Evolutionary conservation across 306 rosid species (phyloP), one percentile per base, ranked within the genome.

Genomic region (Cyclanthera cordifolia): DNA sequence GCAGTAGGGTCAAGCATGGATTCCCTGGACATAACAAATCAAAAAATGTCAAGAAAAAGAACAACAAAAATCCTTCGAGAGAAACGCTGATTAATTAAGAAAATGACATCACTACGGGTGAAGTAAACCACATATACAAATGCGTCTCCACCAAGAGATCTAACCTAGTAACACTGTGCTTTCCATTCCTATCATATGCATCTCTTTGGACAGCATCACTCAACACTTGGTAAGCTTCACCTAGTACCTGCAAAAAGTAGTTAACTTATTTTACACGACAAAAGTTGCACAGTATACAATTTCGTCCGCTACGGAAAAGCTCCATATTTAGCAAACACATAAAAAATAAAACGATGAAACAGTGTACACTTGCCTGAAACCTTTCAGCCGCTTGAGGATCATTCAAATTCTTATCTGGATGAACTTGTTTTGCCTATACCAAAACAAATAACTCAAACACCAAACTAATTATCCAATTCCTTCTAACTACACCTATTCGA

Each of bases 191-290:
- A 86, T 90, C 81, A 71, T 93, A 93, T 6, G 79, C 82, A 25
- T 85, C 90, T 75, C 94, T 84, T 73, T 86, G 91, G 28, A 67
- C 79, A 16, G 99, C 87, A 79, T 90, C 96, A 68, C 96, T 86
- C 80, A 90, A 83, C 60, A 93, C 90, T 71, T 87, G 95, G 77
- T 93, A 93, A 0, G 99, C 99, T 82, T 90, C 96, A 4, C 99
- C 90, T 55, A 93, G 76, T 53, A 76, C 84, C 96, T 93, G 75
- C 28, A 45, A 70, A 71, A 28, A 57, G 17, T 63, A 54, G 48
- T 2, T 15, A 27, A 14, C 15, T 2, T n/a, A 49, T 32, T 17
- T 37, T 21, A 61, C 0, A 61, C 4, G 15, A 4, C 16, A 61
- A 61, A 20, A 39, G 28, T 15, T 46, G 43, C 15, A 24, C 23